phyloP scores from a whole-genome alignment of 1,139 yeast genomes.

The Hyphopichia fennica region DNA sequence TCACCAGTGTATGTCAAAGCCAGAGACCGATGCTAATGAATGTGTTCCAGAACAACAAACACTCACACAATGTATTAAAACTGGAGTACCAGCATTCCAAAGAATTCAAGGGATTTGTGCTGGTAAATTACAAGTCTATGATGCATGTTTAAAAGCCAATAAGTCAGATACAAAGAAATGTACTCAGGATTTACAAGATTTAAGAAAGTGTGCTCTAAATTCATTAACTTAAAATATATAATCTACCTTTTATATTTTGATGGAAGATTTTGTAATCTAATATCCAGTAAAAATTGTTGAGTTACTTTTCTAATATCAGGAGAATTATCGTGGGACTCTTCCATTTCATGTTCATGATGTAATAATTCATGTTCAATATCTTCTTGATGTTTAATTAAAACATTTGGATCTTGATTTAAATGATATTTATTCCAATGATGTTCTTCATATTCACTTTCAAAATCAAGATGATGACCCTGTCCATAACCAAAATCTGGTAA shows the following conservation, averaged over 20 bases:
- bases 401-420: constrained; percentile 78
- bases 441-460: constrained; percentile 88
- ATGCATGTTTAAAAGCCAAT: constrained; percentile 51
- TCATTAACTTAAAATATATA: not conserved
- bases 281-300: constrained; percentile 29
- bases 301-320: constrained; percentile 41
- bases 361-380: constrained; percentile 87
- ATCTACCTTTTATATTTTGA: constrained; percentile 24
- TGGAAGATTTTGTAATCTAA: constrained; percentile 39
- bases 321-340: constrained; percentile 58
- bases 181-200: constrained; percentile 24
- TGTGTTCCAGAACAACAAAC: constrained; percentile 53
- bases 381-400: constrained; percentile 76
- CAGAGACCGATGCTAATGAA: constrained; percentile 44
- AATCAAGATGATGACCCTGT: constrained; percentile 96
- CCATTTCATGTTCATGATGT: constrained; percentile 86
- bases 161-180: constrained; percentile 41
- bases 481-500: constrained; percentile 94
- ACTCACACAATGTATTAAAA: constrained; percentile 57
- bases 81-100: constrained; percentile 62
- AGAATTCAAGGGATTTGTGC: constrained; percentile 61
- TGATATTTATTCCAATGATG: constrained; percentile 95
- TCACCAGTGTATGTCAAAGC: constrained; percentile 59
- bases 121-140: constrained; percentile 56
- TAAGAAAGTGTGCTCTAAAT: constrained; percentile 38